A percentile compares a stretch with the other conserved stretches of the same genome.
Evolutionary conservation across 306 rosid species (phyloP).

Genomic region (Lablab purpureus): DNA sequence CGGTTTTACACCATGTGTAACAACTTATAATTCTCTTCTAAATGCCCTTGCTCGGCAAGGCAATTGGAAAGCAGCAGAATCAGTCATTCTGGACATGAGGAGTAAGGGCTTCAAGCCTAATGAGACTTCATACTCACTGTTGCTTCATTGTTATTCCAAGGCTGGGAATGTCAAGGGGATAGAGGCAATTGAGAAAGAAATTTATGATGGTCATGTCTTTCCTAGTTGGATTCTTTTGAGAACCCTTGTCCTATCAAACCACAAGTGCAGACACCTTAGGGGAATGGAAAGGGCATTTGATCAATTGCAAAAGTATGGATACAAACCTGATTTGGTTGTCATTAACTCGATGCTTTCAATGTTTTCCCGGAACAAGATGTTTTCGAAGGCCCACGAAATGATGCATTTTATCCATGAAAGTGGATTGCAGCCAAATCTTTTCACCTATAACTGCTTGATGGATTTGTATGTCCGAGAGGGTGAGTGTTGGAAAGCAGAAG

Average conservation of each 20-base stretch:
- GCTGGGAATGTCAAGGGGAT: constrained; percentile 79
- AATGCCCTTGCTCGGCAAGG: constrained; percentile 88
- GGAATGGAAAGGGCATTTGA: constrained; percentile 90
- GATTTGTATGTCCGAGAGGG: constrained; percentile 86
- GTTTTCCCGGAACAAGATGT: constrained; percentile 70
- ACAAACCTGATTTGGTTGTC: constrained; percentile 85
- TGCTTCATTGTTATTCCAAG: constrained; percentile 85
- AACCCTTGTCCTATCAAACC: constrained; percentile 78
- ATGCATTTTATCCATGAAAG: constrained; percentile 57
- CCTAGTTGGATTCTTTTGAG: constrained; percentile 91
- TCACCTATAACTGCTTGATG: constrained; percentile 86
- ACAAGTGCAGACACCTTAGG: constrained; percentile 76
- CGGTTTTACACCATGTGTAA: constrained; percentile 80
- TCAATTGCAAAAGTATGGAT: constrained; percentile 71
- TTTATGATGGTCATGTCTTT: constrained; percentile 73
- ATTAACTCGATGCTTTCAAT: constrained; percentile 86
- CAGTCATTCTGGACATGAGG: constrained; percentile 78
- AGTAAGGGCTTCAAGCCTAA: constrained; percentile 83
- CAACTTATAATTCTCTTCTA: constrained; percentile 89
- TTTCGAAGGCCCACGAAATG: constrained; percentile 75
- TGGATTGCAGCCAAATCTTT: constrained; percentile 80
- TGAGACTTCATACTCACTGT: constrained; percentile 85
- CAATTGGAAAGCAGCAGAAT: constrained; percentile 87
- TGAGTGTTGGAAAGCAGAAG: constrained; percentile 93
- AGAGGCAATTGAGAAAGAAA: constrained; percentile 70